Evolutionary conservation across 2,329 filamentous ascomycete genomes (phyloP), one percentile per base, ranked within the genome.

Genomic region (Claviceps capensis): DNA sequence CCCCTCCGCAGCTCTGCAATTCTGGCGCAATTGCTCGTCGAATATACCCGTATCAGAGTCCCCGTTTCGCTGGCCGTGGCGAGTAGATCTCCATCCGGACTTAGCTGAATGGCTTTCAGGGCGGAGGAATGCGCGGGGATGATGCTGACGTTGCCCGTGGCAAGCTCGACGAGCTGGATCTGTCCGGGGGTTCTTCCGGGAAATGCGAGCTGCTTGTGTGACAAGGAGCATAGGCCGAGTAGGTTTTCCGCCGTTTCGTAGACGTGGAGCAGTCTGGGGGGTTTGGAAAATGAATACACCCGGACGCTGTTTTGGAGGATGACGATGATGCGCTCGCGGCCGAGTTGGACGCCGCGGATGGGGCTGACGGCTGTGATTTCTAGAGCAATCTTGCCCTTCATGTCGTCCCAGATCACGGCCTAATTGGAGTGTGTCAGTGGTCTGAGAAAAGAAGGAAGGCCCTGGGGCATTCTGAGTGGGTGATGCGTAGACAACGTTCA

Each of bases 1-100:
- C 93, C 93, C 37, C 93, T 82, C 44, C 93, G 83, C 48, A 96
- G 76, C 68, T 98, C 93, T 41, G 81, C 84, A 41, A 96, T 70
- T 53, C 85, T 85, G 11, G 87, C 86, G 63, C 86, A 89, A 59
- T 83, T 95, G 50, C 75, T 75, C 1, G 88, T 91, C 23, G 85
- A 79, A 71, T 86, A 97, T 30, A 97, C 78, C 17, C 91, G 85
- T 59, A 97, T 81, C 23, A 98, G 72, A 1, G 93, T 98, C 37
- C 93, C 93, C 58, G 79, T 87, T 67, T 95, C 87, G 65, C 90
- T 95, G 11, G 91, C 91, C 1, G 89, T 96, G 14, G 90, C 93
- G 34, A 97, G 72, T 16, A 94, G 69, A 48, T 88, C 79, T 3
- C 87, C 89, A 62, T 95, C 86, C 0, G 76, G 76, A 59, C 88